Evolutionary conservation across 306 rosid genomes (phyloP), one percentile per base, ranked within the genome.

Genomic region (Glycine tomentella): DNA sequence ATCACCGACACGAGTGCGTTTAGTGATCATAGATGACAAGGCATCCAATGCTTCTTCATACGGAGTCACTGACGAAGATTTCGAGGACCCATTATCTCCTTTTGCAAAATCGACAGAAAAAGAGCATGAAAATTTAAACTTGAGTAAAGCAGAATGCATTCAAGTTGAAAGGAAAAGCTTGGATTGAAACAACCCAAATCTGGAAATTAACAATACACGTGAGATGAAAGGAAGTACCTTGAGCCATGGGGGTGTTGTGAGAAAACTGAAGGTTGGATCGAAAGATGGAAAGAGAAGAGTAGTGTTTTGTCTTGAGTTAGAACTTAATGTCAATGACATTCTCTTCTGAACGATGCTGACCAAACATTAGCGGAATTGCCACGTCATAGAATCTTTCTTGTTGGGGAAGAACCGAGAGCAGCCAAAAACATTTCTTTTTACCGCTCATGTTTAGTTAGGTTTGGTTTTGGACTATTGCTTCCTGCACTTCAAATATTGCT

Each of bases 1-100:
- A 82, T 79, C 88, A 76, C 94, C 97, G 59, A 93, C 92, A 45
- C 97, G 97, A 57, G 90, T 91, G 73, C 97, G 97, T 81, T 79
- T 84, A 9, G 97, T 88, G 74, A 95, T 95, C 84, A 95, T 80
- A 59, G 99, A 95, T 36, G 95, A 95, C 74, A 95, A 79, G 6
- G 92, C 95, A 61, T 87, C 91, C 89, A 95, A 72, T 59, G 95
- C 99, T 81, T 93, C 94, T 80, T 92, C 91, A 74, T 90, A 95
- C 3, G 92, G 80, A 33, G 89, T 78, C 77, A 44, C n/a, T 42
- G 87, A 61, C 4, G 81, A 70, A 52, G 79, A 52, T 71, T 84
- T 80, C 53, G 86, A 56, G 38, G 89, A 72, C 17, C 80, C 90
- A 15, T 75, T 76, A 57, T 83, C 90, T 20, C 84, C 91, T 87